phyloP scores from a whole-genome alignment of 176 grass and related monocot species.

The Oryza rufipogon region DNA sequence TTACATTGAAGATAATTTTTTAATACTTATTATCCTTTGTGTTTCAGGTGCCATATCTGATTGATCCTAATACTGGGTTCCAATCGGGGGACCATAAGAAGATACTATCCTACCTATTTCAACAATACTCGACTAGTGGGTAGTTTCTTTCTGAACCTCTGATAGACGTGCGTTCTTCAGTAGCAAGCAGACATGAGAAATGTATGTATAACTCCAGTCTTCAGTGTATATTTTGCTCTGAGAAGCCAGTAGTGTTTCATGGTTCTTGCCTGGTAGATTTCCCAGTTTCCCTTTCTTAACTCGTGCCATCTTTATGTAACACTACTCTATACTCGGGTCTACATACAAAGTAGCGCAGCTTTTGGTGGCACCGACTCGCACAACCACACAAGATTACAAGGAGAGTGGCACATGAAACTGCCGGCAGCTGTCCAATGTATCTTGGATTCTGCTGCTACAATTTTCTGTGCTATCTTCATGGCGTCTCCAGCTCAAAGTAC shows the following conservation, averaged over 20 bases:
- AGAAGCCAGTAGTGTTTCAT: background rate
- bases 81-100: constrained; percentile 69
- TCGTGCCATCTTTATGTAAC: background rate
- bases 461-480: constrained; percentile 34
- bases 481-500: background rate
- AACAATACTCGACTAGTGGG: constrained; percentile 52
- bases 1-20: background rate
- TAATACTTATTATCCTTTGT: constrained; percentile 1
- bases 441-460: background rate
- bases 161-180: background rate
- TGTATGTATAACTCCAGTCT: background rate
- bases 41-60: constrained; percentile 77
- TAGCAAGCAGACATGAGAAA: background rate
- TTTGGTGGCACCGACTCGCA: background rate
- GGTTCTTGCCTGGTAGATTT: constrained; percentile 8
- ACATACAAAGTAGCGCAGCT: background rate
- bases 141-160: constrained; percentile 2
- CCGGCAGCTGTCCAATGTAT: background rate
- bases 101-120: constrained; percentile 75
- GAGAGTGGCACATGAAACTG: background rate
- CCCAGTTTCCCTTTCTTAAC: background rate
- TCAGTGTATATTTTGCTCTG: background rate
- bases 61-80: constrained; percentile 77
- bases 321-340: no score
- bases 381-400: background rate